Conservation (phyloP, 73 alveolate genomes). For the Paramecium sexaurelia region DNA sequence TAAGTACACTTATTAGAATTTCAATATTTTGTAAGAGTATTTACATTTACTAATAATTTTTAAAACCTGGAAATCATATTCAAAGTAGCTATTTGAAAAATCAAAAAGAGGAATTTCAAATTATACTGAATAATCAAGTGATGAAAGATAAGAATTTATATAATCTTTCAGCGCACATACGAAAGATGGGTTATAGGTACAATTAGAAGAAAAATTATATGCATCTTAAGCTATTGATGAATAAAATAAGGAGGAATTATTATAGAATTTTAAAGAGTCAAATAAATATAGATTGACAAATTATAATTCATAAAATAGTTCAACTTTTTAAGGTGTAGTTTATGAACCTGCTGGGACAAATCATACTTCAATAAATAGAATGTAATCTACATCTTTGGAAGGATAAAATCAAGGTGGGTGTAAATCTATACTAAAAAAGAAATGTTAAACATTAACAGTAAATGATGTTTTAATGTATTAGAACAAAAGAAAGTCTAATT, state of each 20-base stretch:
- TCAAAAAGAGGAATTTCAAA: neutral
- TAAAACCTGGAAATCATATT: conserved; percentile 7
- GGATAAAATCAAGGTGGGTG: neutral
- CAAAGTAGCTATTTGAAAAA: neutral
- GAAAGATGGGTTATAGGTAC: neutral
- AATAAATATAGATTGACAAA: neutral
- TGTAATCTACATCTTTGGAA: neutral
- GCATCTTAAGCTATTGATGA: conserved; percentile 19
- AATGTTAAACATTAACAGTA: neutral
- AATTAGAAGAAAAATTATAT: neutral
- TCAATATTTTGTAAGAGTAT: conserved; percentile 13
- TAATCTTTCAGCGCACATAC: neutral
- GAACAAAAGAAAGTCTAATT: neutral
- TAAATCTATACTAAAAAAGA: neutral
- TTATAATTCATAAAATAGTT: neutral
- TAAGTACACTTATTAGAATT: neutral
- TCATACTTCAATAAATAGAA: neutral
- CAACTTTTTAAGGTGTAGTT: neutral
- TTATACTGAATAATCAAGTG: conserved; percentile 18
- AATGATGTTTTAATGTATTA: neutral
- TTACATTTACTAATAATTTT: neutral
- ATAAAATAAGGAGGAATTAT: neutral
- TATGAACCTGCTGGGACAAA: conserved; percentile 1
- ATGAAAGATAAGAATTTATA: neutral
- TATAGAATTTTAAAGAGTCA: neutral